phyloP scores from a whole-genome alignment of 176 grass and related monocot genomes.

The Bothriochloa decipiens region DNA sequence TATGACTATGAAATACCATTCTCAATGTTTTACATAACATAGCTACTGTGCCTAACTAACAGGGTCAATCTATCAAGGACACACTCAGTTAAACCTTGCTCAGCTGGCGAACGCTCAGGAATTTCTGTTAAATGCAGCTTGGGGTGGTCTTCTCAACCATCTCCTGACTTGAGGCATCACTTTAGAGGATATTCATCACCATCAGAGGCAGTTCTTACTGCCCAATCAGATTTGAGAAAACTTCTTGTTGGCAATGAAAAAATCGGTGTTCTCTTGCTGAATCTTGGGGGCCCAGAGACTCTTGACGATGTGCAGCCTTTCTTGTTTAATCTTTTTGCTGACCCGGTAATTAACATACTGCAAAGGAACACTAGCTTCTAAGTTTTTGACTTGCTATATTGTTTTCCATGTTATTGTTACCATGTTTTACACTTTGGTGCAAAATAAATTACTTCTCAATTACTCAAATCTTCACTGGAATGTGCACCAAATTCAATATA shows the following conservation, averaged over 20 bases:
- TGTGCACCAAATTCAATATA: not conserved
- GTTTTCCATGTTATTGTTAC: not conserved
- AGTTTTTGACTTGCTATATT: slow-evolving; percentile 16
- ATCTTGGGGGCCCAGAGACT: slow-evolving; percentile 97
- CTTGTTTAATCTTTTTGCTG: slow-evolving; percentile 97
- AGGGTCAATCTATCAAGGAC: slow-evolving; percentile 57
- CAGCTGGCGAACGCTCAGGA: slow-evolving; percentile 33
- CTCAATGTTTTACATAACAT: not conserved
- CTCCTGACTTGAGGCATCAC: slow-evolving; percentile 40
- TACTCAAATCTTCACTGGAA: slow-evolving; percentile 2
- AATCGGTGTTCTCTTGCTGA: slow-evolving; percentile 90
- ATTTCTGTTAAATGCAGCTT: slow-evolving; percentile 52
- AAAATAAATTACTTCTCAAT: slow-evolving; percentile 3
- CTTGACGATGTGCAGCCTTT: slow-evolving; percentile 97
- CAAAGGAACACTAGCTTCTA: slow-evolving; percentile 6
- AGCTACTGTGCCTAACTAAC: not conserved
- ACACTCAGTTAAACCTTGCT: slow-evolving; percentile 55
- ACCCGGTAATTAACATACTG: slow-evolving; percentile 71
- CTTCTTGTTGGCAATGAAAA: slow-evolving; percentile 75
- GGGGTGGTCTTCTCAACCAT: slow-evolving; percentile 46
- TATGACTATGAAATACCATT: not conserved
- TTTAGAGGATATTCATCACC: slow-evolving; percentile 64
- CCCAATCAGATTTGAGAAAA: slow-evolving; percentile 52
- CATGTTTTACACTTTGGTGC: not conserved
- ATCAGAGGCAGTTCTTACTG: slow-evolving; percentile 79